Base-by-base conservation (phyloP, 2,329 filamentous ascomycete genomes). In the Neonectria ditissima region DNA sequence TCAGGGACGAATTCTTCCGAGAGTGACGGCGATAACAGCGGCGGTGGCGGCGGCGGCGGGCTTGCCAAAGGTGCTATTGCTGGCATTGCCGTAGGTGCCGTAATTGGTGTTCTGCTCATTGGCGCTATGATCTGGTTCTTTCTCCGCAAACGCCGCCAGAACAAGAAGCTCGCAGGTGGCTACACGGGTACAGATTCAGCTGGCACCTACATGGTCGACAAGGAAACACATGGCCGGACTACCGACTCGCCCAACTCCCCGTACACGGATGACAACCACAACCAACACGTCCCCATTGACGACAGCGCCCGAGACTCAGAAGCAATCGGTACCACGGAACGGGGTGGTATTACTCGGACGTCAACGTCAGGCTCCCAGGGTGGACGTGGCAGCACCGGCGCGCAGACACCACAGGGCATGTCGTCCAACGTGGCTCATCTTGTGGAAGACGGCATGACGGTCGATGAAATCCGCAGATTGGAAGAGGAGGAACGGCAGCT, bases 371-470 rank as follows among this genome's bases (percentile, higher is more conserved):
- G 63, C 2, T 73, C 68, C 18, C 68, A 63, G 11, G 60, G 45
- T 45, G 62, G 67, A 44, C 62, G 54, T 41, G 34, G 14, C 52
- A 63, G 55, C 20, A 62, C 59, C 52, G 60, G 68, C 28, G 62
- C 68, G 20, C 69, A 68, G 47, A 75, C 75, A 22, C 75, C 74
- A 2, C 74, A 74, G 61, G 77, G 74, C 55, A 74, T 79, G 48
- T 70, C 77, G 8, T 70, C 75, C 20, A 77, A 77, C 28, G 83
- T 86, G 48, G 81, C 82, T 18, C 85, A 87, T 64, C 75, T 89
- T 34, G 83, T 87, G 5, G 86, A 89, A 70, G 86, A 87, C n/a
- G 84, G 85, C 53, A 89, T 89, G 86, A 87, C 86, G 51, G 78
- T 79, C 9, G 86, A 84, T 0, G 85, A 89, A 72, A 85, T 88